Evolutionary conservation across 176 grass and related monocot species (phyloP).

Genomic region (Elaeis guineensis): DNA sequence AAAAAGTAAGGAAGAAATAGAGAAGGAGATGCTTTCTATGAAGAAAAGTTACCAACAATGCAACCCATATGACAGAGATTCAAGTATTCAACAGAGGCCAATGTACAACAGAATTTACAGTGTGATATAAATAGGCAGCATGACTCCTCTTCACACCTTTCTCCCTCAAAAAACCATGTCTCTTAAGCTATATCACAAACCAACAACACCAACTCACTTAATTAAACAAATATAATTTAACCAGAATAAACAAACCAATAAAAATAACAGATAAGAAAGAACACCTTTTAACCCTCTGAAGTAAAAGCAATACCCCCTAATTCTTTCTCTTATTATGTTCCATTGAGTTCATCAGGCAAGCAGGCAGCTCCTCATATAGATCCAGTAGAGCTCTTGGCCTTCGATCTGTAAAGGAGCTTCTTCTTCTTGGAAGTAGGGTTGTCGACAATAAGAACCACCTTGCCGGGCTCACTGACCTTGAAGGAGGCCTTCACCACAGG

Average conservation of each 20-base stretch:
- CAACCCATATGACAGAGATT: constrained; percentile 24
- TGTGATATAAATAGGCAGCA: constrained; percentile 26
- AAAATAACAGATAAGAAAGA: constrained; percentile 34
- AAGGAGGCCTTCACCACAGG: constrained; percentile 74
- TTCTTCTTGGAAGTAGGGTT: constrained; percentile 93
- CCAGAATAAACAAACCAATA: constrained; percentile 43
- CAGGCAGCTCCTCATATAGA: constrained; percentile 9
- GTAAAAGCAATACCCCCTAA: no score
- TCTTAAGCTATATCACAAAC: constrained; percentile 48
- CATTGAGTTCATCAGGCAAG: neutral
- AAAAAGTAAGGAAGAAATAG: no score
- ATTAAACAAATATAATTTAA: constrained; percentile 42
- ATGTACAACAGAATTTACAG: constrained; percentile 85
- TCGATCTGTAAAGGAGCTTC: constrained; percentile 87
- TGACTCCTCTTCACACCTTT: constrained; percentile 9
- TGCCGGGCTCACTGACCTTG: constrained; percentile 59
- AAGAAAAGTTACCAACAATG: neutral
- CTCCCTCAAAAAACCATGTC: constrained; percentile 30
- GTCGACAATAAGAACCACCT: constrained; percentile 57
- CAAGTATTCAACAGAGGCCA: constrained; percentile 35
- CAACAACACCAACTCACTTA: constrained; percentile 40
- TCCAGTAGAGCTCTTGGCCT: constrained; percentile 54
- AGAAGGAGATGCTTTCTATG: neutral
- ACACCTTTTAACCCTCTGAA: no score
- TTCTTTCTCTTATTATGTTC: constrained; percentile 24